Base-by-base conservation (phyloP, 768 basidiomycete genomes). In the Cantharellus cinnabarinus region DNA sequence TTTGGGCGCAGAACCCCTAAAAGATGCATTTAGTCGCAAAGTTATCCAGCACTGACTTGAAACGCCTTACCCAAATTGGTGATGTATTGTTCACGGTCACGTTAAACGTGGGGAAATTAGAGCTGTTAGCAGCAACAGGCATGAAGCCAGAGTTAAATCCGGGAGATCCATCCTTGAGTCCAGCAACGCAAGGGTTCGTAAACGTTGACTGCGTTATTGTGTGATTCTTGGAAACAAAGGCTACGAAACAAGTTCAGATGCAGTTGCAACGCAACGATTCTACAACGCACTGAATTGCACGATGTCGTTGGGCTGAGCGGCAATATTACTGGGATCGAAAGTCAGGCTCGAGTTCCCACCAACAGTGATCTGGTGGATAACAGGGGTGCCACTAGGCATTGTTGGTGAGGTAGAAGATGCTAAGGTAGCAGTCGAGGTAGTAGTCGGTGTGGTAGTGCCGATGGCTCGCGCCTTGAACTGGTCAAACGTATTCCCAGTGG, bases 111-210 rank as follows among this genome's bases (percentile, higher is more conserved):
- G 61, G 57, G 61, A 63, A 54, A 54, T 44, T 41, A 29, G 61
- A 29, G 50, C 29, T 50, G 35, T n/a, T 51, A 39, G 44, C 62
- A 39, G 50, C 41, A 10, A 56, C 50, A 29, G 62, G 62, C 57
- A 54, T 42, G 62, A 62, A 64, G 1, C 63, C 61, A 42, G 58
- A 59, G 55, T 62, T 57, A 52, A 64, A 64, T 7, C 62, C 58
- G 20, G 39, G 38, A 15, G 4, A 3, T 3, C 38, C 57, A 37
- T 38, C 44, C 7, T 10, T 37, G 10, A 54, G 52, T 29, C 44
- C 44, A 37, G 52, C 10, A 7, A 29, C 44, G 55, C 62, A 63
- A 35, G 62, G 62, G 20, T 54, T 59, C 41, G 60, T 57, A 42
- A 63, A 63, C 20, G 58, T 35, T 1, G 62, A 63, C 34, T 58